Evolutionary conservation across 352 stramenopile genomes (phyloP), one percentile per base, ranked within the genome.

Genomic region (Aphanomyces cochlioides): DNA sequence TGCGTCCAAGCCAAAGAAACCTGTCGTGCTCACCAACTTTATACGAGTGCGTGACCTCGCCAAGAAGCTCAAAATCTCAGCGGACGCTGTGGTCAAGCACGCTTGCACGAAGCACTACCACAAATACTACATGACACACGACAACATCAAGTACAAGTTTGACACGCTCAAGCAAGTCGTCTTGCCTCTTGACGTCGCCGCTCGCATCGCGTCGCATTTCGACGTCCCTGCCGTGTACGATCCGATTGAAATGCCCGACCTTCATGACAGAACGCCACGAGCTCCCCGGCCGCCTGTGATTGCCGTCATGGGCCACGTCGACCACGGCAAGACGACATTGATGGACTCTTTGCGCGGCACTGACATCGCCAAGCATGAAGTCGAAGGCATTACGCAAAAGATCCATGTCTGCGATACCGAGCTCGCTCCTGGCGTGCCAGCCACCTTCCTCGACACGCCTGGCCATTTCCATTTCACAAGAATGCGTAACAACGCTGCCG

Each of bases 251-350:
- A 83, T 84, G 0, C 66, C 73, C 72, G 36, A 71, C 75, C 38
- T 60, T n/a, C 6, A 60, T 41, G 8, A 58, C 19, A 66, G 74
- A 45, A 78, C 41, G 54, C 72, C 66, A n/a, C n/a, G 40, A 41
- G 65, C n/a, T 17, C 37, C 13, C 8, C 19, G 21, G 7, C 36
- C n/a, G 15, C 97, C 98, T 5, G 96, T 99, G 56, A 96, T 99
- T 40, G 98, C 96, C 7, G 97, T 99, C 45, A 99, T 99, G 97
- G 98, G 98, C 43, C 98, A 99, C 77, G 97, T 99, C 28, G 98
- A 99, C 84, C 98, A 99, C 80, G 98, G 98, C 73, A 99, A 99
- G 78, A 99, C 98, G 10, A 98, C 96, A n/a, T 80, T 99, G 12
- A 88, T 99, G 56, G 98, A 99, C 78, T 86, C 88, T n/a, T 84